Percentiles rank a stretch among this genome's conserved stretches.
Conservation (phyloP, 176 grass and related monocot species). For the Pontederia crassipes region DNA sequence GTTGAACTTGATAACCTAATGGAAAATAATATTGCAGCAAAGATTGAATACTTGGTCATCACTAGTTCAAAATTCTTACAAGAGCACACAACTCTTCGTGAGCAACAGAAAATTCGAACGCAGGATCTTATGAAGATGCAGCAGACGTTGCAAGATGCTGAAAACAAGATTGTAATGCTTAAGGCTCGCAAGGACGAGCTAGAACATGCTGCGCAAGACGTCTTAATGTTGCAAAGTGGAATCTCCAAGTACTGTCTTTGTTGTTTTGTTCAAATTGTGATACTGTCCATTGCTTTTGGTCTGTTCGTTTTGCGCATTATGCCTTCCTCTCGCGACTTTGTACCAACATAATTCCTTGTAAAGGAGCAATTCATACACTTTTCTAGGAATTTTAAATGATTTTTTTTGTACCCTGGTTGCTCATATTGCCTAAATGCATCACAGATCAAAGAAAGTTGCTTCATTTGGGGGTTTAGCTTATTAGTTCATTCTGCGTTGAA, state of each 20-base stretch:
- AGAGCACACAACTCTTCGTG: constrained; percentile 28
- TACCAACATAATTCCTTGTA: constrained; percentile 32
- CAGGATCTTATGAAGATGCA: constrained; percentile 2
- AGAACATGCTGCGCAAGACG: constrained; percentile 11
- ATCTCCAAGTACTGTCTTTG: constrained; percentile 43
- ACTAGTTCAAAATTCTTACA: constrained; percentile 32
- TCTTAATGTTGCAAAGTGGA: constrained; percentile 39
- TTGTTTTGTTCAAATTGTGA: constrained; percentile 39
- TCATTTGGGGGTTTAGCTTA: too few relatives aligned
- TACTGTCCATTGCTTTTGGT: constrained; percentile 36
- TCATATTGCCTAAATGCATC: too few relatives aligned
- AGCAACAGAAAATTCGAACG: constrained; percentile 32
- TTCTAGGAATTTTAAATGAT: neutral
- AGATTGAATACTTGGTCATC: constrained; percentile 45
- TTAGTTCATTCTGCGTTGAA: too few relatives aligned
- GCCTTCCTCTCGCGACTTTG: constrained; percentile 19
- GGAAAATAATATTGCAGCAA: constrained; percentile 41
- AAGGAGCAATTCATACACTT: neutral
- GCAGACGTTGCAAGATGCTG: constrained; percentile 26
- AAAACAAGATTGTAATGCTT: constrained; percentile 32
- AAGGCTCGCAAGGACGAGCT: constrained; percentile 40
- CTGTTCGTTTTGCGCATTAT: constrained; percentile 27
- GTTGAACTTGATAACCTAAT: constrained; percentile 42
- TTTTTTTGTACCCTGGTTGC: too few relatives aligned
- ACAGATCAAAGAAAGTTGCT: too few relatives aligned